Evolutionary conservation across 2,329 filamentous ascomycete species (phyloP), one percentile per base, ranked within the genome.

Genomic region (Drechmeria coniospora): DNA sequence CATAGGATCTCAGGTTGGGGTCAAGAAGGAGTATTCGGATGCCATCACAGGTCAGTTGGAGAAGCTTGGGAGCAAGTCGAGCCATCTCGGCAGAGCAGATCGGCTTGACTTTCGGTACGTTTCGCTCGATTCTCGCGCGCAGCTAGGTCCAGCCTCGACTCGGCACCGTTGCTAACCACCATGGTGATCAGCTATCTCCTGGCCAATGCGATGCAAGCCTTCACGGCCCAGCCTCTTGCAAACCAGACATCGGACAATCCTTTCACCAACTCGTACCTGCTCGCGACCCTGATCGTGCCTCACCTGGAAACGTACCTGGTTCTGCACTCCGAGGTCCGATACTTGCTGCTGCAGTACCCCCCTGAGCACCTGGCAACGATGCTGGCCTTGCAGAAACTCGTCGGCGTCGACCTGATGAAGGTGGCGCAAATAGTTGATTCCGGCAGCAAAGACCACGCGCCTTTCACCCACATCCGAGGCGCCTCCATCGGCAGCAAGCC

Each of bases 301-400:
- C 67, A 74, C 33, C 53, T 77, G 2, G 71, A 76, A 38, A 61
- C 62, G 0, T 75, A 72, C 35, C 52, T 76, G 26, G 56, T 61
- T 4, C 51, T 59, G 2, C 65, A 74, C 36, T 41, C 57, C 3
- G 51, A 60, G 21, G 62, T 67, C 13, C 61, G 62, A 8, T 65
- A 74, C 31, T 56, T 77, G 1, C 45, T 77, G 5, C 52, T 77
- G 7, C 65, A 74, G 31, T 76, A 70, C 35, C 61, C 69, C 0
- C 49, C 62, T 0, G 61, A 65, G 26, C 64, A 75, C 34, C 53
- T 76, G 2, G 39, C 61, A 2, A 70, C 68, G 3, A 53, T 74
- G 2, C 42, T 74, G 4, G 67, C 68, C 1, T 47, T 77, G 5
- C 70, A 72, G 35, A 59, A 58, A 28, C 53, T 76, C 5, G 54